Percentiles rank a stretch among this genome's conserved stretches.
These are phyloP conservation scores for Hypomontagnella submonticulosa DNA, from an alignment of 495 filamentous ascomycete genomes.

Conservation along the genomic window DNA sequence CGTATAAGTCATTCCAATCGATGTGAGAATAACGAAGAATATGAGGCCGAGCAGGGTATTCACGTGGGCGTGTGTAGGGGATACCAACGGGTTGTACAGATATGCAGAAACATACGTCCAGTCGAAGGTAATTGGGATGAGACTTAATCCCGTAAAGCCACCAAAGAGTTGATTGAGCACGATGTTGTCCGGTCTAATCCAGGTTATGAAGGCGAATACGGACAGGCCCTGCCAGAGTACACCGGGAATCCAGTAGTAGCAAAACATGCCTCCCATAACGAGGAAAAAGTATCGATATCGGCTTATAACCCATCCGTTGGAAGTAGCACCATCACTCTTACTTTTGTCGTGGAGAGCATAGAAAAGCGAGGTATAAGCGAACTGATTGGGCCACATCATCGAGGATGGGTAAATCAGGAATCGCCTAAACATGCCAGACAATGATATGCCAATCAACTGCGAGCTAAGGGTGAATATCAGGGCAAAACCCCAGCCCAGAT, in stretches of 20 bases:
- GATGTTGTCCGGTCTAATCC: slow-evolving; percentile 65
- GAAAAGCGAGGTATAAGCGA: slow-evolving; percentile 70
- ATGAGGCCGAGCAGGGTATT: slow-evolving; percentile 69
- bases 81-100: slow-evolving; percentile 66
- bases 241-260: slow-evolving; percentile 71
- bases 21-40: slow-evolving; percentile 64
- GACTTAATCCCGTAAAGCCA: slow-evolving; percentile 67
- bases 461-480: slow-evolving; percentile 71
- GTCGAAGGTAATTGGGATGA: slow-evolving; percentile 73
- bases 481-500: slow-evolving; percentile 70
- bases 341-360: slow-evolving; percentile 69
- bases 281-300: slow-evolving; percentile 70
- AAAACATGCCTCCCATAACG: slow-evolving; percentile 64
- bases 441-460: slow-evolving; percentile 71
- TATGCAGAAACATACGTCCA: slow-evolving; percentile 72
- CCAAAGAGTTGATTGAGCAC: slow-evolving; percentile 72
- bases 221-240: slow-evolving; percentile 61
- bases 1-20: slow-evolving; percentile 64
- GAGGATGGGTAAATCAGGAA: slow-evolving; percentile 69
- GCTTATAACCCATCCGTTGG: slow-evolving; percentile 68
- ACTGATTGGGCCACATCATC: slow-evolving; percentile 71
- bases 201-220: slow-evolving; percentile 64
- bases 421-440: slow-evolving; percentile 70
- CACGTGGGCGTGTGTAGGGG: slow-evolving; percentile 66
- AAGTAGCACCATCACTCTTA: slow-evolving; percentile 60